Evolutionary conservation across 164 flowering plant genomes (phyloP).

Genomic region (Vitis riparia): DNA sequence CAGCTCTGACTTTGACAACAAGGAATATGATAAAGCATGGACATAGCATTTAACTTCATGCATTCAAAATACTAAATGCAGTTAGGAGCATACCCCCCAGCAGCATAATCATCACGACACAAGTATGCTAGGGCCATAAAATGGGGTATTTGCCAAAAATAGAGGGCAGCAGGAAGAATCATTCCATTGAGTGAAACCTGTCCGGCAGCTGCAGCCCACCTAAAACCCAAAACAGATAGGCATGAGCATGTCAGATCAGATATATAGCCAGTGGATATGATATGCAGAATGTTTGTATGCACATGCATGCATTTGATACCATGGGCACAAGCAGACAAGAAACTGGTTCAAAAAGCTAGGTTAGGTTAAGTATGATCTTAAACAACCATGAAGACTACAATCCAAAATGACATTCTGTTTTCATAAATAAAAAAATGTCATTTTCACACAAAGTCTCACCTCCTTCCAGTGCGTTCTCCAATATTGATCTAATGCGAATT

Average conservation of each 20-base stretch:
- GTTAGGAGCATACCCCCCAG: constrained; percentile 74
- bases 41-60: neutral
- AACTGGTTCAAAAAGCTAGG: too few relatives aligned
- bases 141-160: constrained; percentile 99
- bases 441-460: too few relatives aligned
- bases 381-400: too few relatives aligned
- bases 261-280: neutral
- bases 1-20: neutral
- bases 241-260: neutral
- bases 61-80: too few relatives aligned
- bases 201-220: constrained; percentile 96
- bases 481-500: too few relatives aligned
- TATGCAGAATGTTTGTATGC: neutral
- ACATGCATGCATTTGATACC: neutral
- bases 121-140: constrained; percentile 97
- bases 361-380: too few relatives aligned
- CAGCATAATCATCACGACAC: constrained; percentile 92
- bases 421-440: too few relatives aligned
- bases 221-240: constrained; percentile 27
- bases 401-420: too few relatives aligned
- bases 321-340: too few relatives aligned
- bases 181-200: constrained; percentile 64
- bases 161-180: constrained; percentile 95
- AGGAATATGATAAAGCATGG: neutral
- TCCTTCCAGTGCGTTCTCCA: too few relatives aligned